These are phyloP conservation scores for Trichoderma pleuroti DNA, from an alignment of 2,329 filamentous ascomycete genomes.

Conservation along the genomic window DNA sequence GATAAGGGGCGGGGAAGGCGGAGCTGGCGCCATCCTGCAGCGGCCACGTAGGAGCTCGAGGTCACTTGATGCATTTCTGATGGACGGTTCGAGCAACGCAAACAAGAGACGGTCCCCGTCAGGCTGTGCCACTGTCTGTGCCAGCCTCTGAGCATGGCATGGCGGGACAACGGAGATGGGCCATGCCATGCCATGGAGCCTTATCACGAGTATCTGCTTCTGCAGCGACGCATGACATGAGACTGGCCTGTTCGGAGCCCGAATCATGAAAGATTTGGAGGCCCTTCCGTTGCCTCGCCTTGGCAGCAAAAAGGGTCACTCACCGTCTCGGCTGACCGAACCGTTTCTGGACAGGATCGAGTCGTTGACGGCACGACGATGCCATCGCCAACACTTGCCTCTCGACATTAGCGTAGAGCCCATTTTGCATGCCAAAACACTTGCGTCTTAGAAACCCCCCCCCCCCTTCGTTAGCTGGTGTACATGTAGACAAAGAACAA, in stretches of 20 bases:
- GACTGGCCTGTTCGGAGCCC: not conserved
- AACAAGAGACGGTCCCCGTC: not conserved
- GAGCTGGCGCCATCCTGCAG: slow-evolving; percentile 19
- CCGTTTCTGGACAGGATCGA: not conserved
- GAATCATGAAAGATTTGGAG: not conserved
- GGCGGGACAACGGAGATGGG: not conserved
- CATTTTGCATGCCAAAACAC: not conserved
- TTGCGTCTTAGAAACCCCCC: not conserved
- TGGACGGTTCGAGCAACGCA: slow-evolving; percentile 1
- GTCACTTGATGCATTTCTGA: slow-evolving; percentile 20
- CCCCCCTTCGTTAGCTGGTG: not conserved
- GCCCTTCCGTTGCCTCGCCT: not conserved
- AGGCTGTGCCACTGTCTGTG: not conserved
- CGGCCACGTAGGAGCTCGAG: slow-evolving; percentile 21
- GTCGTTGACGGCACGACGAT: not conserved
- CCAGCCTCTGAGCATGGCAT: not conserved
- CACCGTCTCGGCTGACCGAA: not conserved
- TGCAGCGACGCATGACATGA: not conserved
- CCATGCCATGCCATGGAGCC: not conserved
- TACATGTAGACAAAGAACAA: not conserved
- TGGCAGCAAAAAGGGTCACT: not conserved
- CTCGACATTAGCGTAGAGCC: not conserved
- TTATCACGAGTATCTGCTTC: not conserved
- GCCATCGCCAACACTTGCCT: not conserved
- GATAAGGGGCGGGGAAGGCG: slow-evolving; percentile 13